Base-by-base conservation (phyloP, 176 grass and related monocot genomes). In the Ampelocalamus luodianensis region DNA sequence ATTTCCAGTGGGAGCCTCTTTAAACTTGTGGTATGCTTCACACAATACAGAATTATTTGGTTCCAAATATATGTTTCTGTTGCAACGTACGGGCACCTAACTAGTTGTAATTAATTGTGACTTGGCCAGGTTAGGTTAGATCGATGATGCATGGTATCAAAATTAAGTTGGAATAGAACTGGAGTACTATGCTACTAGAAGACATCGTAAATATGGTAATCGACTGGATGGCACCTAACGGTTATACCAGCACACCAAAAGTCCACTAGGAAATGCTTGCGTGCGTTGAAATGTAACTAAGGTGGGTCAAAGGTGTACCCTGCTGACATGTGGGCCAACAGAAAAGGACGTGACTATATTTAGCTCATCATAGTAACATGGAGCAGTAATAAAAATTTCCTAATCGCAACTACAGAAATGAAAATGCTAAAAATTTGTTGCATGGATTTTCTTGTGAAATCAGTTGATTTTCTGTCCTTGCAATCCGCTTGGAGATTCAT, bases 221-320 rank as follows among this genome's bases (percentile, higher is more conserved):
- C 0, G 22, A 10, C 29, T 5, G 10, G 32, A 15, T 34, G 38
- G n/a, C 87, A 56, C 18, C 3, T 72, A 55, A 43, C 9, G 17
- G 37, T 38, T 75, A 34, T 65, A 79, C 13, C 3, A 36, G 40
- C 59, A 23, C 20, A 81, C 34, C 5, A 8, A 4, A 22, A 68
- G 72, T 88, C 86, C 71, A 59, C 55, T 85, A 32, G 24, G 40
- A 72, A 80, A 89, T 45, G 60, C 87, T 85, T 43, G 29, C 29
- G 43, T 86, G 55, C 43, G 55, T 89, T 81, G 42, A 81, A 68
- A 69, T 22, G 14, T 49, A n/a, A n/a, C n/a, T n/a, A 29, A 79
- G 27, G 18, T 26, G 14, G 59, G 67, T 79, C 45, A 84, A 79
- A 71, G 6, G 43, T 24, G 1, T 48, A 51, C 22, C 43, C 16